Percentiles rank a stretch among this genome's conserved stretches.
These are phyloP conservation scores for Coprinopsis strossmayeri DNA, from an alignment of 768 basidiomycete species.

Conservation along the genomic window DNA sequence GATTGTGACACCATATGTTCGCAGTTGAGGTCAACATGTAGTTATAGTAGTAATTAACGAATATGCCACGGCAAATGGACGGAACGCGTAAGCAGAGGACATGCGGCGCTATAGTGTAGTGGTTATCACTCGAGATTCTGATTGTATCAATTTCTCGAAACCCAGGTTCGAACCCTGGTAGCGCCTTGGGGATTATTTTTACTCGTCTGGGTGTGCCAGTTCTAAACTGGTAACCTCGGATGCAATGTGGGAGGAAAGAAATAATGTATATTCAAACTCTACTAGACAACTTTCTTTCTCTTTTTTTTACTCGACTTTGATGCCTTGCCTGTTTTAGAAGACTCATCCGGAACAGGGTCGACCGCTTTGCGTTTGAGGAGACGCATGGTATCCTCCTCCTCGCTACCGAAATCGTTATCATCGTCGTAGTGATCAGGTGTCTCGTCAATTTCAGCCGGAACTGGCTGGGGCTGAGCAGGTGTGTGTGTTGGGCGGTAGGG, in stretches of 20 bases:
- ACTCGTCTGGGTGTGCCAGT: too few species aligned
- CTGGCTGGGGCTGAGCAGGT: neutral
- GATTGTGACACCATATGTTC: conserved; percentile 33
- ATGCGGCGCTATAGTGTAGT: conserved; percentile 2
- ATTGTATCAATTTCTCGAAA: conserved; percentile 2
- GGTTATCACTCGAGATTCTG: conserved; percentile 5
- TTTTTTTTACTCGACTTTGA: conserved; percentile 7
- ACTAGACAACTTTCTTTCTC: conserved; percentile 2
- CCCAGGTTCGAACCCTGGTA: conserved; percentile 6
- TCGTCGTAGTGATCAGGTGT: conserved; percentile 18
- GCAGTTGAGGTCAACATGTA: neutral
- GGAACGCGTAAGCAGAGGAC: neutral
- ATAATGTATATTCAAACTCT: too few species aligned
- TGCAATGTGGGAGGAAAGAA: too few species aligned
- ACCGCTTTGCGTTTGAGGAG: conserved; percentile 17
- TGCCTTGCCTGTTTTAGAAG: neutral
- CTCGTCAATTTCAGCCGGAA: neutral
- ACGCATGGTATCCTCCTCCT: conserved; percentile 17
- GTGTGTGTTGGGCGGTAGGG: conserved; percentile 16
- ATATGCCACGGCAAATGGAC: neutral
- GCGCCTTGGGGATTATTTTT: too few species aligned
- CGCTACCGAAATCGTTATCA: conserved; percentile 9
- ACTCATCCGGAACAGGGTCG: conserved; percentile 15
- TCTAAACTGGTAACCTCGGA: too few species aligned
- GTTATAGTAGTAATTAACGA: neutral